phyloP scores from a whole-genome alignment of 2,329 filamentous ascomycete genomes.

The Penicillium sp. region DNA sequence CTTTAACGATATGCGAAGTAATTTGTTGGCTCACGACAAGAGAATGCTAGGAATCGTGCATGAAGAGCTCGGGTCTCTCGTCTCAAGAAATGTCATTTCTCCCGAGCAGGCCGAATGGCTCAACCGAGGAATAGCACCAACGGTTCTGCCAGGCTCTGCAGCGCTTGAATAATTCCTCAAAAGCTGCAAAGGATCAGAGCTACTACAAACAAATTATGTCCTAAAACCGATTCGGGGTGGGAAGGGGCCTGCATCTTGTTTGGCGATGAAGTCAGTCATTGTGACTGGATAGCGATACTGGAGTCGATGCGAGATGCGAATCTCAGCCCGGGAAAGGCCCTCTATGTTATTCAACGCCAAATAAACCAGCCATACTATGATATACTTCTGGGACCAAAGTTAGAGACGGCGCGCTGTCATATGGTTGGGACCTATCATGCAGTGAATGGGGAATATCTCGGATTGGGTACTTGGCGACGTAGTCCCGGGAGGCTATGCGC shows the following conservation, averaged over 20 bases:
- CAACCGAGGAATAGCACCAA: constrained; percentile 23
- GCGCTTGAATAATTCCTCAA: constrained; percentile 18
- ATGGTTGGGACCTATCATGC: constrained; percentile 30
- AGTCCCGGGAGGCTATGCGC: constrained; percentile 22
- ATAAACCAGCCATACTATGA: constrained; percentile 22
- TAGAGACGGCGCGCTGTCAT: neutral
- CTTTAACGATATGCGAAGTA: constrained; percentile 35
- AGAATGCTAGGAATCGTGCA: constrained; percentile 35
- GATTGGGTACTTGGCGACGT: constrained; percentile 27
- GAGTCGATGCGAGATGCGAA: constrained; percentile 11
- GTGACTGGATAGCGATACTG: constrained; percentile 24
- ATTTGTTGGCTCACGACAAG: constrained; percentile 36
- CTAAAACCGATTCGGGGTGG: constrained; percentile 27
- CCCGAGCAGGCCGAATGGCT: constrained; percentile 18
- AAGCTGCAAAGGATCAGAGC: neutral
- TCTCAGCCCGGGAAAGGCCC: constrained; percentile 3
- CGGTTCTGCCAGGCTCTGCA: constrained; percentile 27
- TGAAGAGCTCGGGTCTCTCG: constrained; percentile 22
- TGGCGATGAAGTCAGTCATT: constrained; percentile 17
- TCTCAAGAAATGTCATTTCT: constrained; percentile 18
- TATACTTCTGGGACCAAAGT: constrained; percentile 14
- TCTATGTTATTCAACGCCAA: constrained; percentile 24
- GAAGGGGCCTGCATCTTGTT: constrained; percentile 29
- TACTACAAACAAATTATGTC: constrained; percentile 25
- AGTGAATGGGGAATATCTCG: constrained; percentile 25